These are phyloP conservation scores for Umbelopsis ramanniana DNA, from an alignment of 192 early-diverging fungal species.

Conservation along the genomic window DNA sequence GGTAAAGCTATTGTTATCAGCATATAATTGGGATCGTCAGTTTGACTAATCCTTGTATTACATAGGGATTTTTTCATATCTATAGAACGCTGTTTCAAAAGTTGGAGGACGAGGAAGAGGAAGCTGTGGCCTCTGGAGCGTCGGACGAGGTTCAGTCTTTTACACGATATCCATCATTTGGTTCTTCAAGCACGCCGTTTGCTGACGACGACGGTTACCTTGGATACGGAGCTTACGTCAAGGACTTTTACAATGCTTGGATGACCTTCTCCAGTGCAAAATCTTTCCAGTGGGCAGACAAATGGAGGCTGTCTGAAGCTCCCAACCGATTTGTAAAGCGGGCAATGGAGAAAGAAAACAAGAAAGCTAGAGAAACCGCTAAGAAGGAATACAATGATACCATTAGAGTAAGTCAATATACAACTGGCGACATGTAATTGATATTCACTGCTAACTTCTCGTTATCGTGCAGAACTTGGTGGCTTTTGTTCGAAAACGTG, in stretches of 20 bases:
- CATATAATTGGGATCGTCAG: background rate
- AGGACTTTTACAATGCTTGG: constrained; percentile 84
- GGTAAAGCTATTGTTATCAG: constrained; percentile 26
- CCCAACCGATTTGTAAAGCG: constrained; percentile 81
- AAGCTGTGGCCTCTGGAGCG: constrained; percentile 51
- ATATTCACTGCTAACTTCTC: constrained; percentile 1
- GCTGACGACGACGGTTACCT: constrained; percentile 58
- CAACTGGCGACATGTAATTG: background rate
- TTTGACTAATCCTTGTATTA: background rate
- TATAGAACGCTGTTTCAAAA: constrained; percentile 79
- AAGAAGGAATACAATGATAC: constrained; percentile 76
- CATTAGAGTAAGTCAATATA: constrained; percentile 52
- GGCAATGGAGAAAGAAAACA: constrained; percentile 93
- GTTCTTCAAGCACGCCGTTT: constrained; percentile 64
- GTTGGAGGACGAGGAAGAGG: constrained; percentile 82
- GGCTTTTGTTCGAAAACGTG: constrained; percentile 80
- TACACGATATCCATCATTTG: constrained; percentile 65
- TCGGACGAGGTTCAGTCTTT: constrained; percentile 25
- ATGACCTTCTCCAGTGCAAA: constrained; percentile 81
- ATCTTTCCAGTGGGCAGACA: constrained; percentile 94
- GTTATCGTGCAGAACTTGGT: constrained; percentile 61
- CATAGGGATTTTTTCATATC: constrained; percentile 78
- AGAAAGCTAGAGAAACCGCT: constrained; percentile 76
- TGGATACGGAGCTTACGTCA: constrained; percentile 46
- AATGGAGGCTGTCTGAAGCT: constrained; percentile 80